Conservation (phyloP, 2,329 filamentous ascomycete genomes). For the Sporothrix globosa region DNA sequence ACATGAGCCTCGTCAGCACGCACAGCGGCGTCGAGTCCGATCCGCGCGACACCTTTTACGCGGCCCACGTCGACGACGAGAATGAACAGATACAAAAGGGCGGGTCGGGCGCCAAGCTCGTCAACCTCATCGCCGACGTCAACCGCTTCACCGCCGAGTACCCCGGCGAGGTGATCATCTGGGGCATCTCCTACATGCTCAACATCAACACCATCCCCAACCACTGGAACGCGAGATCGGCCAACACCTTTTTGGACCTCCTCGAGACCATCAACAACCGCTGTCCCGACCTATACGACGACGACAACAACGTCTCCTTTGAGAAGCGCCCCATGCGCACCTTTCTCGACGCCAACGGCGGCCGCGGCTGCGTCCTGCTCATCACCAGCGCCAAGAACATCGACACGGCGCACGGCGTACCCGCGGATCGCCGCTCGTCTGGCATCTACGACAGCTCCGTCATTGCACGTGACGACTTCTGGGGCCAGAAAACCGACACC, state of each 20-base stretch:
- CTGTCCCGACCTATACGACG: neutral
- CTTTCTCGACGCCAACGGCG: too few species aligned
- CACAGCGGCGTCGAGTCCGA: too few species aligned
- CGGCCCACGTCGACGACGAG: neutral
- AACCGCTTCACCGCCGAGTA: neutral
- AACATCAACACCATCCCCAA: neutral
- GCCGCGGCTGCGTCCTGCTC: too few species aligned
- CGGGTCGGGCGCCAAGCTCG: neutral
- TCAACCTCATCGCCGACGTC: neutral
- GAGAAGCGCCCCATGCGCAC: too few species aligned
- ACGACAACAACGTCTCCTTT: too few species aligned
- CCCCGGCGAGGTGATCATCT: neutral
- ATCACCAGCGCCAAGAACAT: too few species aligned
- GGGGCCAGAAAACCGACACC: neutral
- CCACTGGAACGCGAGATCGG: neutral
- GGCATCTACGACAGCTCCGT: neutral
- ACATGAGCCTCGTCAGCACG: slow-evolving; percentile 50
- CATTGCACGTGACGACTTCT: neutral
- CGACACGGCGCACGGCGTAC: too few species aligned
- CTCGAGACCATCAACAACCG: neutral
- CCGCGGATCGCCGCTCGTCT: neutral
- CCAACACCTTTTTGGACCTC: neutral
- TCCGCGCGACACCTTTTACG: too few species aligned
- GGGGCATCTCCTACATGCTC: neutral
- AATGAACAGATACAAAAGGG: neutral